These are phyloP conservation scores for Fusarium sp. DNA, from an alignment of 2,329 filamentous ascomycete genomes.

Conservation along the genomic window DNA sequence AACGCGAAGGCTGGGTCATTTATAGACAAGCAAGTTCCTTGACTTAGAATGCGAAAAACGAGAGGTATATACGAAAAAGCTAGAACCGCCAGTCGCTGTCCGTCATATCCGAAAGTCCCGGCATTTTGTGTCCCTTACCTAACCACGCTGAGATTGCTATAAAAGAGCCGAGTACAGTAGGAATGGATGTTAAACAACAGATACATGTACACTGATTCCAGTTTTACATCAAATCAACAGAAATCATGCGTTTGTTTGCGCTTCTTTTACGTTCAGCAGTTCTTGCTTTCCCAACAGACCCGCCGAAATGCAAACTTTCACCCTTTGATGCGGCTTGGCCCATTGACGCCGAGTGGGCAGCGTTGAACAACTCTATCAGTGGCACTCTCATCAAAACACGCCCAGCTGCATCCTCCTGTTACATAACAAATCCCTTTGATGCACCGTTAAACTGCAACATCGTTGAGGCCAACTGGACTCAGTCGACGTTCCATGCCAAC, in stretches of 20 bases:
- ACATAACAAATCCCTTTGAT: not conserved
- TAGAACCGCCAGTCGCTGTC: not conserved
- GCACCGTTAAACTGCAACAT: not conserved
- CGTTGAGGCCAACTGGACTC: not conserved
- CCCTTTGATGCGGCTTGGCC: not conserved
- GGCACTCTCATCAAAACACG: not conserved
- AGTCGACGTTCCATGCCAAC: not conserved
- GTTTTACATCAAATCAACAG: not conserved
- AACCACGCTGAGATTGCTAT: not conserved
- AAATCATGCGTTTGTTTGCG: not conserved
- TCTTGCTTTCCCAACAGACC: not conserved
- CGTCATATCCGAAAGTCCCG: not conserved
- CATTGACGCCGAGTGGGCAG: not conserved
- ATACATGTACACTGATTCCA: not conserved
- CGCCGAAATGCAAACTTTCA: not conserved
- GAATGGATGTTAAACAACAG: not conserved
- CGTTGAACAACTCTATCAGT: not conserved
- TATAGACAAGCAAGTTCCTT: not conserved
- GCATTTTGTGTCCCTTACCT: no score
- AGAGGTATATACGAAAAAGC: not conserved
- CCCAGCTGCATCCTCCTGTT: not conserved
- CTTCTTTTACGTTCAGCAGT: not conserved
- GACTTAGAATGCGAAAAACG: not conserved
- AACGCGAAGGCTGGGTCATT: not conserved
- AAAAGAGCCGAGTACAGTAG: not conserved